Evolutionary conservation across 805 yeast species (phyloP), one percentile per base, ranked within the genome.

Genomic region (Candida succiphila): DNA sequence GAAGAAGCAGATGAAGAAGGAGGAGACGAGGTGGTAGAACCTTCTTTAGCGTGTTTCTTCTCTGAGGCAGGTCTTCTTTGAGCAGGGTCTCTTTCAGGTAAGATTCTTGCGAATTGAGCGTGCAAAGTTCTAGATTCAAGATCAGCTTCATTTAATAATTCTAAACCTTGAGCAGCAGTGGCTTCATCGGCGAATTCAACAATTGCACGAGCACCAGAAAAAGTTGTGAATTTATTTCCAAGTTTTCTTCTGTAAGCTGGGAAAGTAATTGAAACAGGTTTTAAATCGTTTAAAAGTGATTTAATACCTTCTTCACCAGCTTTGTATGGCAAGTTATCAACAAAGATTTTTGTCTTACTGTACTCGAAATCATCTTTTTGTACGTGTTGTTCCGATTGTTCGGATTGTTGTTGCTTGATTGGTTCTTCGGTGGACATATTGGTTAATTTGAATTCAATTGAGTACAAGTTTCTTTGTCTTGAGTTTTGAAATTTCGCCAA

Each of bases 141-240:
- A 18, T 21, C 23, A 17, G 8, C 3, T 15, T 46, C 44, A 24
- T 52, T 46, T 16, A 46, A 42, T n/a, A 35, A 39, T 17, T 38
- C 44, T 20, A 54, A 72, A n/a, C 94, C 95, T 51, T 65, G 61
- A 48, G 69, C 58, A 48, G 85, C 94, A 29, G 67, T 65, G 32
- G 71, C 81, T 43, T 76, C n/a, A n/a, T n/a, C n/a, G n/a, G n/a
- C 73, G 37, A 67, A 59, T 32, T 72, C 64, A 43, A 78, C 75
- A 42, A 69, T 73, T 2, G 67, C 75, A 40, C 44, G 50, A 30
- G 62, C 61, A 36, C 48, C 49, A 5, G 56, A 49, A 24, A 51
- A 42, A 9, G 34, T 40, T 20, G 46, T 39, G 25, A 48, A 47
- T 29, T 42, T 29, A 18, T 25, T 13, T 10, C n/a, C 23, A 21